Evolutionary conservation across 345 rosid genomes (phyloP).

Genomic region (Salix viminalis): DNA sequence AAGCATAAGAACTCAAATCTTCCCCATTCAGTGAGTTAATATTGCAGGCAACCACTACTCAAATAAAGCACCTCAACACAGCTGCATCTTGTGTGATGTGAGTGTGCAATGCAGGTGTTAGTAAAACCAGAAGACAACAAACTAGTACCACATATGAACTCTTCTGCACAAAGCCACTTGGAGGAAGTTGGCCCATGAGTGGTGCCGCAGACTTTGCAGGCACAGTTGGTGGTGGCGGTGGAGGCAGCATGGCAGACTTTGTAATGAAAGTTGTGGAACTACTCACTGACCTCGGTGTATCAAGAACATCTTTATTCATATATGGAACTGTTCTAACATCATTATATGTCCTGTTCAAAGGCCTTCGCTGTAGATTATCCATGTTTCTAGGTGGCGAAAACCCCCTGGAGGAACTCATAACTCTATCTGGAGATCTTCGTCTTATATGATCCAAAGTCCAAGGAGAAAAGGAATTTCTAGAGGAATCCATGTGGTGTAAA

Average conservation of each 20-base stretch:
- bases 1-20: background rate
- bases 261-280: slow-evolving; percentile 41
- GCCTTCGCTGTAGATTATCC: slow-evolving; percentile 48
- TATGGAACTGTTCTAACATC: slow-evolving; percentile 55
- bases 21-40: background rate
- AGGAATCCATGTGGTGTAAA: slow-evolving; percentile 42
- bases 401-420: slow-evolving; percentile 51
- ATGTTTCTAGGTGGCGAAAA: slow-evolving; percentile 51
- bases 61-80: background rate
- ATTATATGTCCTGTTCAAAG: slow-evolving; percentile 46
- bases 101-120: background rate
- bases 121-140: slow-evolving; percentile 8
- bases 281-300: slow-evolving; percentile 46
- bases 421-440: slow-evolving; percentile 65
- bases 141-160: slow-evolving; percentile 49
- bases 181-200: slow-evolving; percentile 45
- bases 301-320: slow-evolving; percentile 50
- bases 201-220: slow-evolving; percentile 46
- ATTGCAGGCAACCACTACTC: background rate
- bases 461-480: slow-evolving; percentile 53
- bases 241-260: slow-evolving; percentile 50
- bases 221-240: slow-evolving; percentile 6
- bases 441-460: slow-evolving; percentile 69
- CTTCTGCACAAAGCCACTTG: slow-evolving; percentile 43
- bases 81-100: background rate